Evolutionary conservation across 495 filamentous ascomycete genomes (phyloP).

Genomic region (Articulospora tetracladia): DNA sequence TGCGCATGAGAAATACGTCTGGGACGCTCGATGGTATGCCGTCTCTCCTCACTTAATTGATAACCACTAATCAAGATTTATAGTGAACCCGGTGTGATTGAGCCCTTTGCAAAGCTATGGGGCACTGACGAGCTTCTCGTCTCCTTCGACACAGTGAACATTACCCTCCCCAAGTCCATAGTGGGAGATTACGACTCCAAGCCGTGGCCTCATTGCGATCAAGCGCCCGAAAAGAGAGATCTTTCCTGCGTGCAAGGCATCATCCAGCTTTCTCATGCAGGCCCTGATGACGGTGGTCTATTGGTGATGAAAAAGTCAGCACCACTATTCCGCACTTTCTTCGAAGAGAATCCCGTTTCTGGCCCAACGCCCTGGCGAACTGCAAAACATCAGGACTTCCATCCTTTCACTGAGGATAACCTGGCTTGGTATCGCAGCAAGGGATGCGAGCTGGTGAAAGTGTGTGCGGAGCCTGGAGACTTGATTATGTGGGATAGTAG

Average conservation of each 20-base stretch:
- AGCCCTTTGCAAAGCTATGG: constrained; percentile 33
- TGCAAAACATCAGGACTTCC: constrained; percentile 25
- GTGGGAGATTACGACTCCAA: neutral
- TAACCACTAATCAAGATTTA: constrained; percentile 24
- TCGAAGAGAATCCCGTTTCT: constrained; percentile 30
- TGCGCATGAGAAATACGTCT: constrained; percentile 31
- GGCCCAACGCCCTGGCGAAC: constrained; percentile 23
- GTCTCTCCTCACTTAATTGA: constrained; percentile 15
- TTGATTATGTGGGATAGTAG: constrained; percentile 41
- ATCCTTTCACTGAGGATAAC: constrained; percentile 29
- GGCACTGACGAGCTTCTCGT: constrained; percentile 30
- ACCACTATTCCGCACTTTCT: constrained; percentile 28
- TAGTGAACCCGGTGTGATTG: constrained; percentile 34
- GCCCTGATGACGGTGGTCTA: constrained; percentile 35
- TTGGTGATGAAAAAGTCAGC: constrained; percentile 32
- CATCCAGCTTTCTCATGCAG: constrained; percentile 37
- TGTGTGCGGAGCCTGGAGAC: constrained; percentile 36
- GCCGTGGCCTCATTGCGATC: constrained; percentile 31
- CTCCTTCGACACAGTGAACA: constrained; percentile 27
- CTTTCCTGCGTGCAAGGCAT: constrained; percentile 38
- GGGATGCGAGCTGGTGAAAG: constrained; percentile 32
- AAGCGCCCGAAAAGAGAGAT: constrained; percentile 25
- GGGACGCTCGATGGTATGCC: constrained; percentile 6
- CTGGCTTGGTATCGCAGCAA: constrained; percentile 31
- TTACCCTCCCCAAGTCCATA: neutral